Evolutionary conservation across 352 stramenopile species (phyloP), one percentile per base, ranked within the genome.

Genomic region (Globisporangium polare): DNA sequence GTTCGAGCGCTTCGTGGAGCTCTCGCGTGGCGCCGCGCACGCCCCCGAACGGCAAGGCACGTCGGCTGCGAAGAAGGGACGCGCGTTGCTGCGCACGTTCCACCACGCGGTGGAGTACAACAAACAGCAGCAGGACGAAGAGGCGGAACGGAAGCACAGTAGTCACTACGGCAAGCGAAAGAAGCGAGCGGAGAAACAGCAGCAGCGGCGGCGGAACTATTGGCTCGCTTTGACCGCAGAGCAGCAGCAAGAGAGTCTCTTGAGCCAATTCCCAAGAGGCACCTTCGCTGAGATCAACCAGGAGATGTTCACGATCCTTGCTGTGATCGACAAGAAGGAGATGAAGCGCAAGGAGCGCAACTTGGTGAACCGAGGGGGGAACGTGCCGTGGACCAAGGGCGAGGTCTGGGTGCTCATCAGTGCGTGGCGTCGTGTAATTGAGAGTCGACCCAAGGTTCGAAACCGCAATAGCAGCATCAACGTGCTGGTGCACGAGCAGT

Each of bases 361-460:
- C n/a, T 0, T 17, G n/a, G 43, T 8, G 6, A 5, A 9, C 18
- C 41, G 43, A 8, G n/a, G 20, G 27, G 22, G 13, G 26, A 33
- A 8, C 3, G 15, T 24, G 2, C 47, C 15, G 24, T 54, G 47
- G 47, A 54, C 47, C 24, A 37, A 54, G 26, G 47, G 47, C 29
- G 47, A 54, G 47, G 29, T 22, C 26, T 54, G 47, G 47, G 24
- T 54, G 50, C 31, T 56, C 29, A 56, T 56, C 50, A 43, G 15
- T 22, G 50, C 50, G 29, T 56, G 50, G 50, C 50, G 50, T 17
- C 50, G 37, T 13, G 50, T 56, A 2, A 39, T 56, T 10, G 24
- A 27, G 31, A 39, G 17, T 15, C 27, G 22, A 3, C 27, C 50
- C 3, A 43, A 56, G 15, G 17, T 6, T 5, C 50, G 24, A 7